A percentile compares a stretch with the other conserved stretches of the same genome.
phyloP scores from a whole-genome alignment of 805 yeast genomes.

The Metschnikowia borealis region DNA sequence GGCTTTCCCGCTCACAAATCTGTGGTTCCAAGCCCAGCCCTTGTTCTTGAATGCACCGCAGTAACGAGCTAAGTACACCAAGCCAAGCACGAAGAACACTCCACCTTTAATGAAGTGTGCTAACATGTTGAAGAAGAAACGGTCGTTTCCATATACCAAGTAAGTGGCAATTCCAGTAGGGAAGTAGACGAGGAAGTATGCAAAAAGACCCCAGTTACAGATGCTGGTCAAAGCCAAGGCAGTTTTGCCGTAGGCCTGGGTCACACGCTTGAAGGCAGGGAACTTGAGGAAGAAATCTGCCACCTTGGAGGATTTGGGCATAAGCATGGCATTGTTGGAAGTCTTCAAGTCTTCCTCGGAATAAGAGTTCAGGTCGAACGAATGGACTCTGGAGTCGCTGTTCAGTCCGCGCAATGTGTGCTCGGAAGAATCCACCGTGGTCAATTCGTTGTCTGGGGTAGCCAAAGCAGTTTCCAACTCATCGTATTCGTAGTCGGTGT shows the following conservation, averaged over 20 bases:
- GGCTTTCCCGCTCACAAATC: conserved; percentile 14
- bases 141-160: conserved; percentile 63
- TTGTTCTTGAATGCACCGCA: conserved; percentile 70
- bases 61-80: conserved; percentile 79
- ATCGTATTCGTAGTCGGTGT: conserved; percentile 11
- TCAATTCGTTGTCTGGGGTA: conserved; percentile 8
- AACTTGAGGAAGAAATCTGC: conserved; percentile 10
- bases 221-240: conserved; percentile 10
- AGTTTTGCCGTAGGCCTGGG: conserved; percentile 22
- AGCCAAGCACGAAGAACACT: conserved; percentile 73
- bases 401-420: conserved; percentile 13
- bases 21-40: conserved; percentile 90
- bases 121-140: conserved; percentile 67
- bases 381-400: conserved; percentile 14
- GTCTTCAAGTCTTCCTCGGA: conserved; percentile 23
- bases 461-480: conserved; percentile 7
- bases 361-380: conserved; percentile 23
- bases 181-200: conserved; percentile 56
- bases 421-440: conserved; percentile 13
- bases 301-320: conserved; percentile 7
- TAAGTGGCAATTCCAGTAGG: conserved; percentile 63
- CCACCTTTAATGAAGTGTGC: conserved; percentile 98
- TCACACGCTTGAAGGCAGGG: conserved; percentile 11
- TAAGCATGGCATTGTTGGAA: conserved; percentile 20
- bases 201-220: conserved; percentile 62